Evolutionary conservation across 176 grass and related monocot species (phyloP).

Genomic region (Triticum urartu): DNA sequence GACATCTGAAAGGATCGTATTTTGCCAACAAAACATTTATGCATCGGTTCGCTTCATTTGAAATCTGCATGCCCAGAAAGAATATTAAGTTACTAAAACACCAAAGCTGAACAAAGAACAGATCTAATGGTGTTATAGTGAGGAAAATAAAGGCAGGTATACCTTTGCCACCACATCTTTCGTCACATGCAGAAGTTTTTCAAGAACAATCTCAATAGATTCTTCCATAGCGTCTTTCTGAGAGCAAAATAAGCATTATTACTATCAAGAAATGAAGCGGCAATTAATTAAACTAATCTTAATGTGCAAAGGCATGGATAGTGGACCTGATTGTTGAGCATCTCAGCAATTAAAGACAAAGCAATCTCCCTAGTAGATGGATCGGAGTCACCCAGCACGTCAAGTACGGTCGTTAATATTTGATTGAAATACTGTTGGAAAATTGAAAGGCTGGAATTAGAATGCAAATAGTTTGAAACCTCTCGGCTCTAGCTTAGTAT

Average conservation of each 20-base stretch:
- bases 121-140: background rate
- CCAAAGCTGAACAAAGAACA: background rate
- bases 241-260: constrained; percentile 41
- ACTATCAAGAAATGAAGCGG: background rate
- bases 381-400: constrained; percentile 84
- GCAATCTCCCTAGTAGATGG: constrained; percentile 71
- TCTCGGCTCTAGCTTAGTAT: background rate
- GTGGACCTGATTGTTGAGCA: constrained; percentile 92
- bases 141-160: constrained; percentile 20
- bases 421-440: constrained; percentile 98
- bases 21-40: constrained; percentile 70
- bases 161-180: constrained; percentile 85
- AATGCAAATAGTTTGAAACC: constrained; percentile 9
- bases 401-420: constrained; percentile 89
- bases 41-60: constrained; percentile 87
- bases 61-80: constrained; percentile 63
- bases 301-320: constrained; percentile 29
- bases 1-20: constrained; percentile 90
- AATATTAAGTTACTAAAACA: constrained; percentile 27
- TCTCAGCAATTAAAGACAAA: constrained; percentile 81
- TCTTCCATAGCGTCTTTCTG: constrained; percentile 94
- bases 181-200: constrained; percentile 88
- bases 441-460: constrained; percentile 42
- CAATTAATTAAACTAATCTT: constrained; percentile 29
- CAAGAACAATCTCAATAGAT: constrained; percentile 94